Evolutionary conservation across 768 basidiomycete species (phyloP), one percentile per base, ranked within the genome.

Genomic region (Podaxis sp.): DNA sequence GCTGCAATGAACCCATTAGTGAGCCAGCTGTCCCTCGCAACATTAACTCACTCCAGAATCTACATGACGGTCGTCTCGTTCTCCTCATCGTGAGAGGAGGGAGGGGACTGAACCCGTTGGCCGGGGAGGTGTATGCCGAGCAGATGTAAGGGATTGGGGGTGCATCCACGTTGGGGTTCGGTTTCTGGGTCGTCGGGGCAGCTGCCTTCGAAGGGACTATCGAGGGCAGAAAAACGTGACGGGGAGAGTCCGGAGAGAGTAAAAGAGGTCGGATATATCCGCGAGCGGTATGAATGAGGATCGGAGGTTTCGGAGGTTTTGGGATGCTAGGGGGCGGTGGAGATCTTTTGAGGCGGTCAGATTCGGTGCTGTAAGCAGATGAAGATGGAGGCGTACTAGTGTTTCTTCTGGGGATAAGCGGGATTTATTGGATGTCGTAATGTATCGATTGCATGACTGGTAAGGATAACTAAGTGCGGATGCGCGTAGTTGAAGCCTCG

Each of bases 51-150:
- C 9, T 71, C 60, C 3, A 67, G 63, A 26, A 65, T 66, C 13
- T 55, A 65, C 24, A 6, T 42, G 13, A 4, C 55, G 61, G 33
- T 59, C 61, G 28, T 26, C 26, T 65, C 59, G 28, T 48, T 30
- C 12, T 52, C 36, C 61, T 68, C 28, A 67, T 68, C 55, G 33
- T 52, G 17, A 33, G 55, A 30, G 8, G 66, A 59, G 8, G 66
- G 8, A 33, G 30, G 8, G 30, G 30, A 33, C 9, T 33, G 57
- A 7, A 65, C 67, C 87, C 87, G 90, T 49, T 83, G 80, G 1
- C 80, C 83, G 7, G 91, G 91, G 1, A 92, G 77, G 69, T 82
- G 88, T 1, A 81, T 76, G 65, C 92, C 90, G 9, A 92, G 68
- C 1, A 92, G 74, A 19, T 77, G 77, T 39, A 92, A 75, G 64